These are phyloP conservation scores for Candida insectorum DNA, from an alignment of 805 yeast species.

Conservation along the genomic window DNA sequence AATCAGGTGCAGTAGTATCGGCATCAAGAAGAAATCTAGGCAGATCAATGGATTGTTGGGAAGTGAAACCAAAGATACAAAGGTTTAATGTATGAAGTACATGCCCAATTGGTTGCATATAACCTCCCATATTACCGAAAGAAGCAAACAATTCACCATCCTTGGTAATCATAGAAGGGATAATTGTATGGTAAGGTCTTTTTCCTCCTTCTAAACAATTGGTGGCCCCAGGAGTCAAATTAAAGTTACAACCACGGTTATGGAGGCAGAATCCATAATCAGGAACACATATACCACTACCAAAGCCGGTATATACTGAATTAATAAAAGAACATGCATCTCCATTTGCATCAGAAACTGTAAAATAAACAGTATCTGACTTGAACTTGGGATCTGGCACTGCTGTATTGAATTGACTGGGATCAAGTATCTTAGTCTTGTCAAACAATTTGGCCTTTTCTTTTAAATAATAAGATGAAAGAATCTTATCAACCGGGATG, in stretches of 20 bases:
- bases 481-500: constrained; percentile 37
- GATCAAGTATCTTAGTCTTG: constrained; percentile 36
- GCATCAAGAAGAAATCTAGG: constrained; percentile 70
- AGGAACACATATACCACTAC: constrained; percentile 66
- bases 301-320: constrained; percentile 68
- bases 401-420: constrained; percentile 43
- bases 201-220: constrained; percentile 68
- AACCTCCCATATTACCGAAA: constrained; percentile 86
- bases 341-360: constrained; percentile 65
- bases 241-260: constrained; percentile 76
- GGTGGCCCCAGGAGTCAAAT: constrained; percentile 50
- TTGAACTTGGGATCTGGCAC: constrained; percentile 55
- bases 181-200: constrained; percentile 79
- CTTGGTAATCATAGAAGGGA: constrained; percentile 72
- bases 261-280: constrained; percentile 67
- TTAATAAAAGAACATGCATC: constrained; percentile 80
- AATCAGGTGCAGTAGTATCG: constrained; percentile 32
- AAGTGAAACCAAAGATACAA: constrained; percentile 57
- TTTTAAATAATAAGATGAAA: constrained; percentile 48
- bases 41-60: constrained; percentile 73
- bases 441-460: constrained; percentile 48
- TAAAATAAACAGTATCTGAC: constrained; percentile 71
- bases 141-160: constrained; percentile 55
- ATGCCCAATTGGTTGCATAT: constrained; percentile 84
- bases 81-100: constrained; percentile 72